These are phyloP conservation scores for Neurospora africana DNA, from an alignment of 495 filamentous ascomycete genomes.

Conservation along the genomic window DNA sequence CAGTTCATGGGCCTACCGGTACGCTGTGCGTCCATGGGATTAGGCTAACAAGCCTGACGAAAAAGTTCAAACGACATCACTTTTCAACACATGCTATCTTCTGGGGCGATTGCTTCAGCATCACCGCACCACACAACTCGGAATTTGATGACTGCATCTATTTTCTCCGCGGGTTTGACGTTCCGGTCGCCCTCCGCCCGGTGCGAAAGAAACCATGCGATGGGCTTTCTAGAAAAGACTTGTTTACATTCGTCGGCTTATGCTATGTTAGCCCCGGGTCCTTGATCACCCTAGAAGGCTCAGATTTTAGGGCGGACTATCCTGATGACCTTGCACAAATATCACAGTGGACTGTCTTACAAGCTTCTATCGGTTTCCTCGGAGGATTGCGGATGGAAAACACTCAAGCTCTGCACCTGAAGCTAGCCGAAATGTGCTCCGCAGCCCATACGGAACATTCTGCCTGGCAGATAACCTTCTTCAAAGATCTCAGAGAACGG, in stretches of 20 bases:
- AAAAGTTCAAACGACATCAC: background rate
- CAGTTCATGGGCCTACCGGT: conserved; percentile 7
- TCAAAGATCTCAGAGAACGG: background rate
- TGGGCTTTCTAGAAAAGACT: background rate
- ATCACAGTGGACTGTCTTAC: background rate
- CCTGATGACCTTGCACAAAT: background rate
- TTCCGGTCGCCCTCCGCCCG: conserved; percentile 6
- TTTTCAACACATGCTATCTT: background rate
- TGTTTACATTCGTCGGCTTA: conserved; percentile 9
- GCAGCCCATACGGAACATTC: background rate
- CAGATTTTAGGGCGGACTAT: background rate
- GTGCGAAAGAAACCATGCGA: background rate
- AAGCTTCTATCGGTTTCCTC: background rate
- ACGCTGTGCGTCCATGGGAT: conserved; percentile 4
- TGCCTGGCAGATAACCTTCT: background rate
- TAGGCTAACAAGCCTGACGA: conserved; percentile 6
- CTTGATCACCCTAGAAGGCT: background rate
- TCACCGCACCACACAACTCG: conserved; percentile 1
- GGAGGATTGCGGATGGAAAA: background rate
- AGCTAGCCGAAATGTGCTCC: background rate
- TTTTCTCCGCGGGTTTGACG: conserved; percentile 8
- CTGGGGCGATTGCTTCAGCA: background rate
- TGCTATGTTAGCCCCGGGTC: background rate
- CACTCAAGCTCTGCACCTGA: background rate
- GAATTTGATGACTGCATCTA: background rate